phyloP scores from a whole-genome alignment of 371 early-diverging fungal species.

The Apophysomyces variabilis region DNA sequence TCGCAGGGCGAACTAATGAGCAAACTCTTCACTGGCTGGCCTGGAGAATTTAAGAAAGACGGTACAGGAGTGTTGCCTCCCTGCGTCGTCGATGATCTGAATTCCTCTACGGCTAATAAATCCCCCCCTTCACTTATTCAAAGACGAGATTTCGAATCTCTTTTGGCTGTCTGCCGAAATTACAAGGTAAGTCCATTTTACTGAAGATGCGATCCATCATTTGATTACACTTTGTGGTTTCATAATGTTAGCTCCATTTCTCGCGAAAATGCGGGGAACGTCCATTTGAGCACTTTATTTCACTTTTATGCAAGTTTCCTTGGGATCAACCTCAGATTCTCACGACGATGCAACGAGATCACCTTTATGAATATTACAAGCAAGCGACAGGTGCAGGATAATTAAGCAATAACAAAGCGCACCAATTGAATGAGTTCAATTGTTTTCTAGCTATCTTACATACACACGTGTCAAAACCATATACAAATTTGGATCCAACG shows the following conservation, averaged over 20 bases:
- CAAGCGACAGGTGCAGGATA: slow-evolving; percentile 24
- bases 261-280: slow-evolving; percentile 68
- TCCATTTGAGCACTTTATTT: slow-evolving; percentile 71
- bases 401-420: not conserved
- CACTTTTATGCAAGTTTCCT: slow-evolving; percentile 62
- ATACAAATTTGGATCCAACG: slow-evolving; percentile 46
- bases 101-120: not conserved
- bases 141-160: slow-evolving; percentile 60
- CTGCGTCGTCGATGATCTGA: not conserved
- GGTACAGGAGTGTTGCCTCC: slow-evolving; percentile 17
- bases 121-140: slow-evolving; percentile 45
- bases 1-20: slow-evolving; percentile 60
- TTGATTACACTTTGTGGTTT: not conserved
- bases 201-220: not conserved
- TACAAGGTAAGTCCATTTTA: slow-evolving; percentile 52
- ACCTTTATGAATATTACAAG: slow-evolving; percentile 70
- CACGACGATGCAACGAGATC: slow-evolving; percentile 65
- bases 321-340: slow-evolving; percentile 60
- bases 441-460: slow-evolving; percentile 46
- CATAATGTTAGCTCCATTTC: slow-evolving; percentile 52
- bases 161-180: slow-evolving; percentile 61
- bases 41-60: slow-evolving; percentile 34
- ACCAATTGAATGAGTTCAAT: not conserved
- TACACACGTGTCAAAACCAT: slow-evolving; percentile 47
- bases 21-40: slow-evolving; percentile 61